Evolutionary conservation across 1,284 basidiomycete genomes (phyloP).

Genomic region (Naganishia sp.): DNA sequence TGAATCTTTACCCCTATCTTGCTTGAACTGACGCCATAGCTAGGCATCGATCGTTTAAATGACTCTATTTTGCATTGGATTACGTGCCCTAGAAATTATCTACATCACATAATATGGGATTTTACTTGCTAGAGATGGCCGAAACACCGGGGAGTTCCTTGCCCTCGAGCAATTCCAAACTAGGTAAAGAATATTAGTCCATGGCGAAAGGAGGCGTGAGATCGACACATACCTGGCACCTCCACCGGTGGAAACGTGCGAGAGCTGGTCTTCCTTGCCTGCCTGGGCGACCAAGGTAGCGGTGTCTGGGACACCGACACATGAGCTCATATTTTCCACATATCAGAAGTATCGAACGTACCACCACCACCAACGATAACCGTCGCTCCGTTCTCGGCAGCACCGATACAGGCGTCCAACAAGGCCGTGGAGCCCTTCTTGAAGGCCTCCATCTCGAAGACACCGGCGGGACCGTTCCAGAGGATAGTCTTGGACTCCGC

Average conservation of each 20-base stretch:
- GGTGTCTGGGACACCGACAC: conserved; percentile 60
- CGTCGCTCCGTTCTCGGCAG: conserved; percentile 79
- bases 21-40: too few relatives aligned
- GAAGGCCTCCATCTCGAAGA: conserved; percentile 95
- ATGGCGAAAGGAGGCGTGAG: background rate
- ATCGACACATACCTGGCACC: conserved; percentile 64
- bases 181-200: background rate
- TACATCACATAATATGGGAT: background rate
- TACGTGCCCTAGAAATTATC: too few relatives aligned
- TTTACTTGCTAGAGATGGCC: conserved; percentile 69
- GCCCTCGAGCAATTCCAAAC: conserved; percentile 92
- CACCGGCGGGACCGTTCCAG: conserved; percentile 98
- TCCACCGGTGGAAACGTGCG: conserved; percentile 95
- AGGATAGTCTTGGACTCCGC: conserved; percentile 92
- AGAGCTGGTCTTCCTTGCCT: conserved; percentile 79
- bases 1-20: too few relatives aligned
- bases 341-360: conserved; percentile 69
- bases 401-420: conserved; percentile 83
- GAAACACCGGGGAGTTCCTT: conserved; percentile 87
- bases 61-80: too few relatives aligned
- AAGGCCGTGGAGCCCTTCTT: conserved; percentile 81
- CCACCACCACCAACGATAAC: conserved; percentile 95
- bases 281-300: conserved; percentile 86
- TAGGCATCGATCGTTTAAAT: too few relatives aligned
- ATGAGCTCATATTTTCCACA: background rate